phyloP scores from a whole-genome alignment of 176 grass and related monocot species.

The Carex myosuroides region DNA sequence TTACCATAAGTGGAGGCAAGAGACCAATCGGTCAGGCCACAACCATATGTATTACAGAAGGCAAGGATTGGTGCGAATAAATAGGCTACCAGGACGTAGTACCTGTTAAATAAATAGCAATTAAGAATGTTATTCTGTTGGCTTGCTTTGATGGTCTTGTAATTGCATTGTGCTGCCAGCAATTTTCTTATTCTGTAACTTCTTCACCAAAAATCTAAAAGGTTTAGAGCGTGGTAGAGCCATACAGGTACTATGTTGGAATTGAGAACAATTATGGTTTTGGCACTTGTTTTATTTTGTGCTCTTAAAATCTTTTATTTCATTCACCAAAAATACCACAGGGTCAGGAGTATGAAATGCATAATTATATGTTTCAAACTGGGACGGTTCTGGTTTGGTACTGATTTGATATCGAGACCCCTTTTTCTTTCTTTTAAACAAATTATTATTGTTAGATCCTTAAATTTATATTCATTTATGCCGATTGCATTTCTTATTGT shows the following conservation, averaged over 20 bases:
- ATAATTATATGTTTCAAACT: not conserved
- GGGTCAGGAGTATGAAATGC: not conserved
- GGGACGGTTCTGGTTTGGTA: not conserved
- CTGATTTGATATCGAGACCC: not conserved
- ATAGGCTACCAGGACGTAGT: slow-evolving; percentile 51
- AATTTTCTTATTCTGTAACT: not conserved
- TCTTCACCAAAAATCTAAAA: not conserved
- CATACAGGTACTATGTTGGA: not conserved
- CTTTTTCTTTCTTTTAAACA: not conserved
- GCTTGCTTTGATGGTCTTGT: not conserved
- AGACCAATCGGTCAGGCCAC: slow-evolving; percentile 69
- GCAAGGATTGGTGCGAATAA: slow-evolving; percentile 52
- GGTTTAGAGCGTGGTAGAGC: not conserved
- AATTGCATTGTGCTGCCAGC: not conserved
- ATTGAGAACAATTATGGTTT: not conserved
- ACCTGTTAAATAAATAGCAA: slow-evolving; percentile 16
- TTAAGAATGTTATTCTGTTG: not conserved
- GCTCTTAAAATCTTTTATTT: not conserved
- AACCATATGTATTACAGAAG: slow-evolving; percentile 79
- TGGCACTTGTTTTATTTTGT: not conserved
- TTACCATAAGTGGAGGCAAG: slow-evolving; percentile 61
- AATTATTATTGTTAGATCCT: not conserved
- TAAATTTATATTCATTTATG: not conserved
- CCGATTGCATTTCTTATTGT: not conserved
- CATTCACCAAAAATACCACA: not conserved